phyloP scores from a whole-genome alignment of 1,284 basidiomycete species.

The Tylopilus orsonianus region DNA sequence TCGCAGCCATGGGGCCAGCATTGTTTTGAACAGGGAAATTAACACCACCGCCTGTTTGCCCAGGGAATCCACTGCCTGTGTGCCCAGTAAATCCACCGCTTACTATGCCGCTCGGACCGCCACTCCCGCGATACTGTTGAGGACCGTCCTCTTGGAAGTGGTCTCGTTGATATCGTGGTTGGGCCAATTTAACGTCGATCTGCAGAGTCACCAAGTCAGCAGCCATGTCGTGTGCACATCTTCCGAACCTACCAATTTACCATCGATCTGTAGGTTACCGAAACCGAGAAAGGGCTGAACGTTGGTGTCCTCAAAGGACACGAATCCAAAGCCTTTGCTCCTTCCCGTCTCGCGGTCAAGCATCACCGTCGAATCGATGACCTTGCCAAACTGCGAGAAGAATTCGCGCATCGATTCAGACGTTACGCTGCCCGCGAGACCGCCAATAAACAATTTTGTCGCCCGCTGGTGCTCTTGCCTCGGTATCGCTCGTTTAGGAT shows the following conservation, averaged over 20 bases:
- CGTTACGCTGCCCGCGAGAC: slow-evolving; percentile 88
- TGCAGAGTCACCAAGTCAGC: slow-evolving; percentile 33
- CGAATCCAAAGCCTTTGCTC: slow-evolving; percentile 97
- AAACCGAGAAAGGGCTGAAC: slow-evolving; percentile 85
- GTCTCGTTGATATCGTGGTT: slow-evolving; percentile 81
- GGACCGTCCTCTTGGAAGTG: slow-evolving; percentile 41
- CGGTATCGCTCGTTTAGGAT: slow-evolving; percentile 98
- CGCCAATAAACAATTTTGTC: slow-evolving; percentile 94
- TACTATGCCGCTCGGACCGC: slow-evolving; percentile 21
- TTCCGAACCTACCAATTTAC: slow-evolving; percentile 70
- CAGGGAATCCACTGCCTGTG: slow-evolving; percentile 15
- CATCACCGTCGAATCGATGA: slow-evolving; percentile 98
- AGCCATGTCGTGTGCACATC: neutral
- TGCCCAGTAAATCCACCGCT: slow-evolving; percentile 19
- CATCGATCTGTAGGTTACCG: slow-evolving; percentile 86
- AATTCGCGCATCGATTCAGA: slow-evolving; percentile 91
- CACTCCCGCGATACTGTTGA: slow-evolving; percentile 32
- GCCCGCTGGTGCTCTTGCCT: slow-evolving; percentile 91
- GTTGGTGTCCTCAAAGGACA: slow-evolving; percentile 90
- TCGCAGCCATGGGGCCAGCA: slow-evolving; percentile 24
- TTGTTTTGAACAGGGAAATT: slow-evolving; percentile 28
- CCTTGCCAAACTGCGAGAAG: slow-evolving; percentile 89
- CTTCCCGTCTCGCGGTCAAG: slow-evolving; percentile 94
- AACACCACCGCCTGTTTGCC: slow-evolving; percentile 28
- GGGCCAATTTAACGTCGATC: slow-evolving; percentile 95